These are phyloP conservation scores for Apiospora sp. DNA, from an alignment of 2,329 filamentous ascomycete species.

Conservation along the genomic window DNA sequence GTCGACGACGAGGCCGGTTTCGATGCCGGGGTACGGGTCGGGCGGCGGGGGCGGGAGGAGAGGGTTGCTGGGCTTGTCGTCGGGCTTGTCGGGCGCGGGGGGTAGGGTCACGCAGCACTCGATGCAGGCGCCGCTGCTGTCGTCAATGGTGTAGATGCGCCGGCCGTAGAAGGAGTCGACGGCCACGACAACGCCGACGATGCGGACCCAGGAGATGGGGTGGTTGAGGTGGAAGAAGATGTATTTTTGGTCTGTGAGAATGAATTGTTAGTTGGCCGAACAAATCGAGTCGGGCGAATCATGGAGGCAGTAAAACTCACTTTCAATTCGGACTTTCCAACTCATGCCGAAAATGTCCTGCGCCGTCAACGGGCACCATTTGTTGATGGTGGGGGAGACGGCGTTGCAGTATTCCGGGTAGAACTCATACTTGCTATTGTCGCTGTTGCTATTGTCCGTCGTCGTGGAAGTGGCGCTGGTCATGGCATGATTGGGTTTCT, in stretches of 20 bases:
- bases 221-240: slow-evolving; percentile 76
- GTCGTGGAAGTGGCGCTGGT: slow-evolving; percentile 38
- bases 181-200: slow-evolving; percentile 75
- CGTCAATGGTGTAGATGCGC: slow-evolving; percentile 67
- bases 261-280: background rate
- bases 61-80: slow-evolving; percentile 13
- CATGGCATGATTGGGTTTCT: slow-evolving; percentile 54
- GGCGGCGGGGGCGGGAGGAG: slow-evolving; percentile 18
- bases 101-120: slow-evolving; percentile 50
- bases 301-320: slow-evolving; percentile 43
- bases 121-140: slow-evolving; percentile 68
- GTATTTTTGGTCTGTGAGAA: slow-evolving; percentile 53
- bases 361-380: slow-evolving; percentile 65
- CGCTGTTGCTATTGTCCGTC: slow-evolving; percentile 52
- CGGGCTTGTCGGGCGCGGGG: slow-evolving; percentile 28
- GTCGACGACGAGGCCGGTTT: slow-evolving; percentile 64
- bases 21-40: slow-evolving; percentile 37
- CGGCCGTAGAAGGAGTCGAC: slow-evolving; percentile 58
- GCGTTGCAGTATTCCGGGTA: slow-evolving; percentile 72
- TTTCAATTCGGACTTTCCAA: slow-evolving; percentile 59
- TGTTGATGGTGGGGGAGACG: slow-evolving; percentile 66
- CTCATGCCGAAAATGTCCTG: slow-evolving; percentile 58
- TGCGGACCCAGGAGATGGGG: slow-evolving; percentile 77
- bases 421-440: slow-evolving; percentile 33
- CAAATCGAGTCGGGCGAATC: background rate